These are phyloP conservation scores for Corylus heterophylla DNA, from an alignment of 306 rosid genomes.

Conservation along the genomic window DNA sequence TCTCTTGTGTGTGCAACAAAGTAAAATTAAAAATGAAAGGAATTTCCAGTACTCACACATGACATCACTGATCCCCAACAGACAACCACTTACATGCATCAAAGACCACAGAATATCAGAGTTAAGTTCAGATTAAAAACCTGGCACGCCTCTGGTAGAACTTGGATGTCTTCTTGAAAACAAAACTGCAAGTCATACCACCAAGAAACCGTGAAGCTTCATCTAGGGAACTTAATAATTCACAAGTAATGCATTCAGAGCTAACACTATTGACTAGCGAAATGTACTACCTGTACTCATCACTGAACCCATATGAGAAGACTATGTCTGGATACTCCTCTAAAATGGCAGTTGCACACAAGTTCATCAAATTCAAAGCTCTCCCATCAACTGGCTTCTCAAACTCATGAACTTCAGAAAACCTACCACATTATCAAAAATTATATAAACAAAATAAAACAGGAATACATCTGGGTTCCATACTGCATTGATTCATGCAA, in stretches of 20 bases:
- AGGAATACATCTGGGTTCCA: background rate
- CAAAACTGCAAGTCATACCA: slow-evolving; percentile 43
- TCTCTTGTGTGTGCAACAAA: background rate
- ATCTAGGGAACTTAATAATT: background rate
- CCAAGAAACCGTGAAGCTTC: slow-evolving; percentile 1
- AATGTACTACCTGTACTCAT: slow-evolving; percentile 53
- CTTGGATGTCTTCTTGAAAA: slow-evolving; percentile 68
- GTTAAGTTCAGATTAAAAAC: slow-evolving; percentile 19
- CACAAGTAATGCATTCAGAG: background rate
- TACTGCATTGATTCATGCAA: background rate
- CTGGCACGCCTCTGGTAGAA: slow-evolving; percentile 74
- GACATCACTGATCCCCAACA: background rate
- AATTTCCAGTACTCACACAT: background rate
- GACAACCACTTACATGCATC: background rate
- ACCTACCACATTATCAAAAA: slow-evolving; percentile 28
- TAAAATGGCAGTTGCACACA: slow-evolving; percentile 51
- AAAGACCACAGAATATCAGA: slow-evolving; percentile 5
- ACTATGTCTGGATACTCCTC: slow-evolving; percentile 68
- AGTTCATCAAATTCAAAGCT: slow-evolving; percentile 70
- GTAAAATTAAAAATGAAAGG: background rate
- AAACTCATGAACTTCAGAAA: slow-evolving; percentile 54
- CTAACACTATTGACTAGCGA: background rate
- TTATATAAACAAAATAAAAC: background rate
- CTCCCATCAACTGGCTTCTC: slow-evolving; percentile 60
- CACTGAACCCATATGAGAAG: slow-evolving; percentile 71